Percentiles rank a stretch among this genome's conserved stretches.
Evolutionary conservation across 164 flowering plant genomes (phyloP).

Genomic region (Vitis rotundifolia): DNA sequence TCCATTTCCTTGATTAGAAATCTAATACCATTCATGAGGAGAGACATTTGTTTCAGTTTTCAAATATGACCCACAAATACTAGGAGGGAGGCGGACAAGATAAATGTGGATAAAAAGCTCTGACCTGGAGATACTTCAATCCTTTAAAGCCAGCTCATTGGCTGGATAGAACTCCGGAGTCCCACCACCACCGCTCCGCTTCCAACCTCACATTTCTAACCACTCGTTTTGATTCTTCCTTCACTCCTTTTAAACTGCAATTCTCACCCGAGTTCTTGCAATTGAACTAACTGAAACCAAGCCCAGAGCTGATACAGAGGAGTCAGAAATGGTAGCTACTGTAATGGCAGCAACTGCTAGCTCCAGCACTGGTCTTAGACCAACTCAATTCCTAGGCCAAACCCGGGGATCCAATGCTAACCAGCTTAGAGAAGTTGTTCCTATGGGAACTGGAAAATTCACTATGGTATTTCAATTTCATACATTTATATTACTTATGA

Average conservation of each 20-base stretch:
- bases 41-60: no score
- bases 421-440: conserved; percentile 19
- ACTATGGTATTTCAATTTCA: conserved; percentile 12
- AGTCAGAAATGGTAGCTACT: not conserved
- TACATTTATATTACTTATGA: not conserved
- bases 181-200: not conserved
- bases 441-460: conserved; percentile 16
- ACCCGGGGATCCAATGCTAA: conserved; percentile 11
- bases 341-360: conserved; percentile 15
- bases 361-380: conserved; percentile 17
- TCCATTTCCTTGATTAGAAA: no score
- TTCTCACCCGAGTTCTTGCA: not conserved
- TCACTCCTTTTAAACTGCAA: not conserved
- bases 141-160: not conserved
- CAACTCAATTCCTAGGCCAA: conserved; percentile 21
- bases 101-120: no score
- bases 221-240: not conserved
- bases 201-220: not conserved
- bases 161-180: not conserved
- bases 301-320: not conserved
- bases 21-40: no score
- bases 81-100: no score
- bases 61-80: no score
- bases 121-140: not conserved
- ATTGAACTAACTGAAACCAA: not conserved